phyloP scores from a whole-genome alignment of 2,329 filamentous ascomycete species.

The Fusarium sulawesiense region DNA sequence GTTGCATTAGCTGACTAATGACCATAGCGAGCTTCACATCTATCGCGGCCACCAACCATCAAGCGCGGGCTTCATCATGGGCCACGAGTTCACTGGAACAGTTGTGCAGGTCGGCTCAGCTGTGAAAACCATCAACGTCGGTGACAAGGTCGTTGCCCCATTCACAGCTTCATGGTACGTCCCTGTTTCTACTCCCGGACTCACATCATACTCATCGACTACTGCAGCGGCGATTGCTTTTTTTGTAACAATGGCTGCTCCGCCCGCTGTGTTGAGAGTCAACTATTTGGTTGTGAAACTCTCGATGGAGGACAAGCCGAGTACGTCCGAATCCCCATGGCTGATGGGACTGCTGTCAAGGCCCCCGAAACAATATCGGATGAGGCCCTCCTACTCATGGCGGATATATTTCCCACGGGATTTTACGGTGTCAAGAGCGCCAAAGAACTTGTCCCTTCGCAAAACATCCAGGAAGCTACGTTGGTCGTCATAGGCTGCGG shows the following conservation, averaged over 20 bases:
- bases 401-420: conserved; percentile 90
- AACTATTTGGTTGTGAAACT: conserved; percentile 75
- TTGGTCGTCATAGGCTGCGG: conserved; percentile 88
- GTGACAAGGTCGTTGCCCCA: conserved; percentile 83
- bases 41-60: conserved; percentile 84
- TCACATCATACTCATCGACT: conserved; percentile 5
- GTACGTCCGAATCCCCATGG: conserved; percentile 82
- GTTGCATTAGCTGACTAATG: conserved; percentile 1
- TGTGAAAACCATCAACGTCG: conserved; percentile 76
- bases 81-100: conserved; percentile 87
- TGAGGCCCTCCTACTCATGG: conserved; percentile 84
- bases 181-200: neutral
- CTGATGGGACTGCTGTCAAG: conserved; percentile 83
- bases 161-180: conserved; percentile 84
- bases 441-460: conserved; percentile 68
- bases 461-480: conserved; percentile 63
- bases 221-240: conserved; percentile 72
- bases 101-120: conserved; percentile 74
- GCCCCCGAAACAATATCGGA: conserved; percentile 76
- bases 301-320: conserved; percentile 86
- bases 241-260: conserved; percentile 84
- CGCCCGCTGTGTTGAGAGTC: conserved; percentile 77
- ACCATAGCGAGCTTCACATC: conserved; percentile 81
- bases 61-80: conserved; percentile 73
- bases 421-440: conserved; percentile 86